Evolutionary conservation across 495 filamentous ascomycete genomes (phyloP).

Genomic region (Neurospora sp.): DNA sequence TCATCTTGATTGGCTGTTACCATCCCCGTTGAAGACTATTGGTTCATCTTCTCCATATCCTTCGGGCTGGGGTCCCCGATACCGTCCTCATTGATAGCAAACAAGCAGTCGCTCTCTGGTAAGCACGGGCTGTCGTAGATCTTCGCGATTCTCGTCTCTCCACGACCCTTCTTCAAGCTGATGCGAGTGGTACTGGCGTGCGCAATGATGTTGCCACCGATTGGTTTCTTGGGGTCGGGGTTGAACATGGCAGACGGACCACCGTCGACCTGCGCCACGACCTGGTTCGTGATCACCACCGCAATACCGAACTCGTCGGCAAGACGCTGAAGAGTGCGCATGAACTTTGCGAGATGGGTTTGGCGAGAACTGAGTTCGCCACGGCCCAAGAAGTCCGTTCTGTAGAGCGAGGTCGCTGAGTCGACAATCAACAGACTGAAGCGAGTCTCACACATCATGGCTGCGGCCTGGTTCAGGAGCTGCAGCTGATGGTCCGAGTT

Average conservation of each 20-base stretch:
- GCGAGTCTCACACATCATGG: slow-evolving; percentile 98
- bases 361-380: slow-evolving; percentile 86
- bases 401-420: slow-evolving; percentile 86
- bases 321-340: slow-evolving; percentile 85
- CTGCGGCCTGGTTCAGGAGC: slow-evolving; percentile 84
- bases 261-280: slow-evolving; percentile 95
- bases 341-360: slow-evolving; percentile 91
- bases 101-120: slow-evolving; percentile 91
- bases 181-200: slow-evolving; percentile 87
- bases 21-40: slow-evolving; percentile 8
- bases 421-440: slow-evolving; percentile 95
- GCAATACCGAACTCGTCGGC: slow-evolving; percentile 98
- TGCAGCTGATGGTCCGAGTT: slow-evolving; percentile 97
- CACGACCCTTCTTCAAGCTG: slow-evolving; percentile 88
- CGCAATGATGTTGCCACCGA: slow-evolving; percentile 97
- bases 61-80: slow-evolving; percentile 94
- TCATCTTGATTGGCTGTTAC: background rate
- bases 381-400: slow-evolving; percentile 90
- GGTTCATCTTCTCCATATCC: slow-evolving; percentile 65
- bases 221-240: slow-evolving; percentile 96
- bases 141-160: slow-evolving; percentile 93
- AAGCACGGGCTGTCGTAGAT: slow-evolving; percentile 98
- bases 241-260: slow-evolving; percentile 97
- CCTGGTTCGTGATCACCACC: slow-evolving; percentile 97
- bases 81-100: slow-evolving; percentile 93